These are phyloP conservation scores for Microdochium paspali DNA, from an alignment of 2,329 filamentous ascomycete species.

Conservation along the genomic window DNA sequence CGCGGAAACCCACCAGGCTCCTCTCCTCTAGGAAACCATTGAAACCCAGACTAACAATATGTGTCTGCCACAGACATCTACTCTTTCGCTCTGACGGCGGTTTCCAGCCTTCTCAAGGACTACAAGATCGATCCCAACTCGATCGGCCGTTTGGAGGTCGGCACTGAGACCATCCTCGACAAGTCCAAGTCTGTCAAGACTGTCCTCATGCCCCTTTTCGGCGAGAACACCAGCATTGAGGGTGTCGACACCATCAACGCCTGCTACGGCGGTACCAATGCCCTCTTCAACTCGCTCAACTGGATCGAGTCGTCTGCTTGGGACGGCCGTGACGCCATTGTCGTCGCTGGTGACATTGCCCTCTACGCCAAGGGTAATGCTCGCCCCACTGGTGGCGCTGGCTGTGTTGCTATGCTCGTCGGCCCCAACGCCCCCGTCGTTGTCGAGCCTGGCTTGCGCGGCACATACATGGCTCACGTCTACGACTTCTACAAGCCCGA, in stretches of 20 bases:
- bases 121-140: conserved; percentile 73
- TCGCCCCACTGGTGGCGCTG: conserved; percentile 72
- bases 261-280: conserved; percentile 81
- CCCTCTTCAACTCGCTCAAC: conserved; percentile 74
- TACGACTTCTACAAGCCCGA: conserved; percentile 92
- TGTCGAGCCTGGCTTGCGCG: conserved; percentile 69
- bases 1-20: too few relatives aligned
- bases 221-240: conserved; percentile 76
- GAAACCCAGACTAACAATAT: conserved; percentile 6
- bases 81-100: conserved; percentile 71
- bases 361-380: conserved; percentile 78
- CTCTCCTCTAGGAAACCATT: too few relatives aligned
- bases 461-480: conserved; percentile 72
- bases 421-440: conserved; percentile 71
- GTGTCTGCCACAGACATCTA: conserved; percentile 60
- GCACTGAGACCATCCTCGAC: conserved; percentile 78
- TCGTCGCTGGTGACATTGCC: conserved; percentile 74
- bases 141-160: conserved; percentile 74
- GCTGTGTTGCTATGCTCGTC: conserved; percentile 69
- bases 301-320: conserved; percentile 82
- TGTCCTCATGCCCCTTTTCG: conserved; percentile 78
- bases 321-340: conserved; percentile 75
- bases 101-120: conserved; percentile 70
- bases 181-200: conserved; percentile 90
- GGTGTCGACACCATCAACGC: conserved; percentile 77